A percentile compares a stretch with the other conserved stretches of the same genome.
These are phyloP conservation scores for Microcyclosporella mali DNA, from an alignment of 2,329 filamentous ascomycete species.

Conservation along the genomic window DNA sequence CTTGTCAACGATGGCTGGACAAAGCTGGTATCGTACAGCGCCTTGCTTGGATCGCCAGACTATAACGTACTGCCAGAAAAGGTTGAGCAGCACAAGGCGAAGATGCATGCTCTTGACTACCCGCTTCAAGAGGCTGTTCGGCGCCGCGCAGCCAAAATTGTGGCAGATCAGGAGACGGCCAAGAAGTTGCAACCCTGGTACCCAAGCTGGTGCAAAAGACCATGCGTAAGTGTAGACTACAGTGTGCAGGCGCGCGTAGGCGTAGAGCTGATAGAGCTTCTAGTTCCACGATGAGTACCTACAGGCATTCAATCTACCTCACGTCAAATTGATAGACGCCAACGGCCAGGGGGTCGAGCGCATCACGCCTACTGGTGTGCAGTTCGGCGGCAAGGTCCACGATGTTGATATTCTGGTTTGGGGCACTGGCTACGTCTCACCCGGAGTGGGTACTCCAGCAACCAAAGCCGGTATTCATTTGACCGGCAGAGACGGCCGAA, in stretches of 20 bases:
- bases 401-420: constrained; percentile 44
- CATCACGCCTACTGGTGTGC: constrained; percentile 43
- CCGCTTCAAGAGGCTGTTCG: constrained; percentile 42
- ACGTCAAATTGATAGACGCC: constrained; percentile 57
- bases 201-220: constrained; percentile 57
- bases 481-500: constrained; percentile 39
- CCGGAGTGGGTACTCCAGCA: constrained; percentile 26
- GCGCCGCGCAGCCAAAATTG: constrained; percentile 43
- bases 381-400: constrained; percentile 45
- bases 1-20: constrained; percentile 34
- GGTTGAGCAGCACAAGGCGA: constrained; percentile 34
- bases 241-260: neutral
- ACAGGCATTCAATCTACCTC: constrained; percentile 50
- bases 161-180: constrained; percentile 49
- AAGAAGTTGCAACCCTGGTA: constrained; percentile 55
- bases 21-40: constrained; percentile 18
- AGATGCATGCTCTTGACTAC: constrained; percentile 39
- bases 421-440: constrained; percentile 40
- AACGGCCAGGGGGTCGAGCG: constrained; percentile 47
- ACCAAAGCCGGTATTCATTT: constrained; percentile 21
- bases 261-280: neutral
- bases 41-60: constrained; percentile 34
- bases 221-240: constrained; percentile 31
- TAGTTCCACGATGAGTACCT: constrained; percentile 32
- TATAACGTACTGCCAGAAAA: constrained; percentile 33